Evolutionary conservation across 371 early-diverging fungal genomes (phyloP).

Genomic region (Catenaria anguillulae): DNA sequence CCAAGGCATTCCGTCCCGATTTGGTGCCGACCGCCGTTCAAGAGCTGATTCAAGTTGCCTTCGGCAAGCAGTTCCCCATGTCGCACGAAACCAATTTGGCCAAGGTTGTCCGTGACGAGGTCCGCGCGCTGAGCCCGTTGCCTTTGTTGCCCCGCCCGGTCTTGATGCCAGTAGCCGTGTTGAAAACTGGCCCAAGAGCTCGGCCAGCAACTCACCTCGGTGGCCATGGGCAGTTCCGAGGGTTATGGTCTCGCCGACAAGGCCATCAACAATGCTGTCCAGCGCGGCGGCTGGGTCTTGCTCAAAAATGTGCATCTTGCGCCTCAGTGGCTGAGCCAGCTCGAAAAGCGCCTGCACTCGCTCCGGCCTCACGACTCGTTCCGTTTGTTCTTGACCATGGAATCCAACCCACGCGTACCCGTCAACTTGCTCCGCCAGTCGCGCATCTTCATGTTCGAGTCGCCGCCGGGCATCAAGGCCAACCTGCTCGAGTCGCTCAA

Average conservation of each 20-base stretch:
- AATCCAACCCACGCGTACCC: conserved; percentile 92
- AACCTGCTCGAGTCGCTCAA: conserved; percentile 71
- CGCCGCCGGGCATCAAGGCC: conserved; percentile 91
- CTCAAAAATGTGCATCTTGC: conserved; percentile 95
- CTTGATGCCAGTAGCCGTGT: conserved; percentile 92
- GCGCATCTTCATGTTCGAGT: conserved; percentile 87
- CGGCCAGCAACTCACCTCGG: conserved; percentile 41
- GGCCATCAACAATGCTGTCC: conserved; percentile 68
- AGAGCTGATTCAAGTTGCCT: conserved; percentile 61
- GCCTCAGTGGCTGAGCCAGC: conserved; percentile 78
- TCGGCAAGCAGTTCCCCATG: conserved; percentile 26
- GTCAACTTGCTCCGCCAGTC: conserved; percentile 76
- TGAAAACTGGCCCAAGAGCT: conserved; percentile 68
- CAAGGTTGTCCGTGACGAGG: conserved; percentile 56
- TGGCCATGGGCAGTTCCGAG: conserved; percentile 97
- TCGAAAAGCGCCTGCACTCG: conserved; percentile 84
- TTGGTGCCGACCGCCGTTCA: conserved; percentile 56
- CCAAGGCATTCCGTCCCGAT: conserved; percentile 82
- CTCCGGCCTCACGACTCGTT: conserved; percentile 69
- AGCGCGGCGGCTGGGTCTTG: conserved; percentile 86
- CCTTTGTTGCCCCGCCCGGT: conserved; percentile 86
- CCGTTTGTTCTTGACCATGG: conserved; percentile 93
- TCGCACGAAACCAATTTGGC: conserved; percentile 46
- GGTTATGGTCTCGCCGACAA: conserved; percentile 79
- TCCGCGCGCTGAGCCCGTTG: conserved; percentile 55